These are phyloP conservation scores for Myriosclerotinia duriaeana DNA, from an alignment of 2,329 filamentous ascomycete genomes.

Conservation along the genomic window DNA sequence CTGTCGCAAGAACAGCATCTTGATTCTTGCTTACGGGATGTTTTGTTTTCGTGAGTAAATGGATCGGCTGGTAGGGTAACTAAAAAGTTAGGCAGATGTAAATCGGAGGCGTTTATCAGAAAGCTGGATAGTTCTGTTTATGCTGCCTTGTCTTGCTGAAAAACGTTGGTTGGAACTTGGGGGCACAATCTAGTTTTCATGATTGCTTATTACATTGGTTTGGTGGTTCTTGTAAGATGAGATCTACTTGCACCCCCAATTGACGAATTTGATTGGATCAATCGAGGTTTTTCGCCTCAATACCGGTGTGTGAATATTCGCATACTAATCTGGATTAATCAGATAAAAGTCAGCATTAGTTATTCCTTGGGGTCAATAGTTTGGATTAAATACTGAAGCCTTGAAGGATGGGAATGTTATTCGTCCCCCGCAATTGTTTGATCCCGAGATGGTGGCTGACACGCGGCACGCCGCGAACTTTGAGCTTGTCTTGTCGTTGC, in stretches of 20 bases:
- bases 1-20: background rate
- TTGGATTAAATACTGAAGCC: background rate
- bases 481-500: background rate
- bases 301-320: slow-evolving; percentile 15
- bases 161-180: slow-evolving; percentile 12
- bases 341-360: slow-evolving; percentile 5
- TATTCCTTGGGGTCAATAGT: background rate
- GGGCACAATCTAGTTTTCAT: slow-evolving; percentile 3
- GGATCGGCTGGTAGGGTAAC: background rate
- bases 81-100: slow-evolving; percentile 16
- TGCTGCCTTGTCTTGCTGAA: slow-evolving; percentile 22
- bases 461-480: slow-evolving; percentile 4
- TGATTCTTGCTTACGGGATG: background rate
- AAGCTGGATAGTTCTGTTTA: slow-evolving; percentile 14
- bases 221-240: background rate
- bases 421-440: slow-evolving; percentile 2
- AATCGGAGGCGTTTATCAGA: slow-evolving; percentile 8
- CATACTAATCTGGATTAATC: background rate
- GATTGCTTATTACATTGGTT: slow-evolving; percentile 11
- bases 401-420: background rate
- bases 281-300: slow-evolving; percentile 16
- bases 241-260: background rate
- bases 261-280: slow-evolving; percentile 6
- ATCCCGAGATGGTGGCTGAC: slow-evolving; percentile 9
- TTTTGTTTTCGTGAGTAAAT: background rate